Evolutionary conservation across 106 monocot species (phyloP).

Genomic region (Dactylorhiza incarnata): DNA sequence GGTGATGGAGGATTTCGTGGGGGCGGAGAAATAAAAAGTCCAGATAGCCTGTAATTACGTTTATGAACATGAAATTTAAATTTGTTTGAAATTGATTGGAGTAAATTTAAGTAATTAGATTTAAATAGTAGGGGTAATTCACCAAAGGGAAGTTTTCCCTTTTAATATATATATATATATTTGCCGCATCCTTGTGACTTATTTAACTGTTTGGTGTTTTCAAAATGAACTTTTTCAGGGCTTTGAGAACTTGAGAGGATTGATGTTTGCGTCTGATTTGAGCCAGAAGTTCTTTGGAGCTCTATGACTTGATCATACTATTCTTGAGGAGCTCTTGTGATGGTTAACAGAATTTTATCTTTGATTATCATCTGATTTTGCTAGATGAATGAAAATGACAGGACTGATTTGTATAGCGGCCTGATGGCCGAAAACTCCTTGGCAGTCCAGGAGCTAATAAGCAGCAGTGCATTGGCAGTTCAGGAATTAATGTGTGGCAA

Average conservation of each 20-base stretch:
- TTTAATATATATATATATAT: no score
- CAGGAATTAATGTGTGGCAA: constrained; percentile 11
- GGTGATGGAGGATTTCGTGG: no score
- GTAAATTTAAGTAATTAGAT: no score
- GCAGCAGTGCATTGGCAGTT: constrained; percentile 1
- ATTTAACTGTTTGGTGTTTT: constrained; percentile 1
- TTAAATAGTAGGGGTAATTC: no score
- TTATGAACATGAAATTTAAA: no score
- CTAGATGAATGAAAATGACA: constrained; percentile 8
- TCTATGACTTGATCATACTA: background rate
- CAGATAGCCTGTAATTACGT: no score
- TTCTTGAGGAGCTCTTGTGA: background rate
- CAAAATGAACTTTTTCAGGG: constrained; percentile 3
- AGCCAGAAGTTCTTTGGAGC: background rate
- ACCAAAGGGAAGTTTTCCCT: no score
- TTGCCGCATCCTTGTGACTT: no score
- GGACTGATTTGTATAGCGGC: constrained; percentile 8
- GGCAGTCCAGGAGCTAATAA: constrained; percentile 2
- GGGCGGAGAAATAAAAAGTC: no score
- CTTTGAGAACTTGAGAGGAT: background rate
- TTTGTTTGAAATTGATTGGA: no score
- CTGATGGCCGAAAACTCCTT: constrained; percentile 5
- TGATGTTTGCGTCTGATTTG: background rate
- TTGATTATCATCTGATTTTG: background rate
- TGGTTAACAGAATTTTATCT: background rate